Evolutionary conservation across 108 stramenopile genomes (phyloP), one percentile per base, ranked within the genome.

Genomic region (Cyclotella distinguenda): DNA sequence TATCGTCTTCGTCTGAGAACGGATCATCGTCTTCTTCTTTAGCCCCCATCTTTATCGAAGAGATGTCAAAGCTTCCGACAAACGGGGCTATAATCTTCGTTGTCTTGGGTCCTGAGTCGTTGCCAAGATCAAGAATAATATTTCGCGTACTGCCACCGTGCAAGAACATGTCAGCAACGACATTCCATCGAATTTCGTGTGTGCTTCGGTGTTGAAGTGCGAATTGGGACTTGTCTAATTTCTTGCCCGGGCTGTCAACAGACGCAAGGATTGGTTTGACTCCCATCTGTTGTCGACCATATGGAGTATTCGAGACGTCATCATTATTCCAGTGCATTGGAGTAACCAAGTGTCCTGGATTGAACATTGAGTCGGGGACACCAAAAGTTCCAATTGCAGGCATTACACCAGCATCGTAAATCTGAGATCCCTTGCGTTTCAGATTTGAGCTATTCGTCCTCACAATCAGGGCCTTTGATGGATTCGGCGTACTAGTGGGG

Each of bases 41-140:
- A 28, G 54, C 42, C 4, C 49, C 51, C 33, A 53, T 43, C 33
- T 60, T 32, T 3, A 78, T n/a, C 9, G 39, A 55, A 21, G 59
- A 55, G 36, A 45, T 12, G 48, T 81, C 66, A 60, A 87, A 68
- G 22, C 52, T 19, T 23, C 78, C 71, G 25, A 84, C 82, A 40
- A 85, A 86, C 21, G 91, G 91, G 40, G 91, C 88, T 65, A 85
- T 77, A 30, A 93, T 93, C 30, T 74, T 72, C 74, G 72, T 78
- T 31, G 77, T 68, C 27, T 74, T 55, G 36, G 51, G 18, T 6
- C 23, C 49, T 1, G 74, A 28, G 30, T 49, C 22, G 35, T 42
- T 52, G 23, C 53, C 62, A 19, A 60, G 55, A 52, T 66, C 80
- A 33, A 46, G 27, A 3, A 73, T 60, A 45, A 76, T 60, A 33